Conservation (phyloP, 2,329 filamentous ascomycete species). For the Penicillium freii region DNA sequence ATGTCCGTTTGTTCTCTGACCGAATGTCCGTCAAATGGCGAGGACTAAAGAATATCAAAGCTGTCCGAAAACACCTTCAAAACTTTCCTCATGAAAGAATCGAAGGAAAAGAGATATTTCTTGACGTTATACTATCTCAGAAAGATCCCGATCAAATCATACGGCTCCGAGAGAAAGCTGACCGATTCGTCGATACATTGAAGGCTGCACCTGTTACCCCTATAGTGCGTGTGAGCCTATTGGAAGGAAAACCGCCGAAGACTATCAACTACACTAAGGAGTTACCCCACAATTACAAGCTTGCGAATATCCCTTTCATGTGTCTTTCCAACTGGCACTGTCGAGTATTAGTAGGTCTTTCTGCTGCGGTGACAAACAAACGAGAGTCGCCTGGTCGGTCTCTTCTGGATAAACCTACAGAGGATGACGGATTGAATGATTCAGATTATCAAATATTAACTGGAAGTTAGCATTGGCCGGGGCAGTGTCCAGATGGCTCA, state of each 20-base stretch:
- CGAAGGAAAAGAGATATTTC: background rate
- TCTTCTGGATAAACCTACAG: too few relatives aligned
- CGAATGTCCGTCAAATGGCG: background rate
- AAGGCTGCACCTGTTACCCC: background rate
- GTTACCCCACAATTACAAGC: background rate
- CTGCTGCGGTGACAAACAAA: too few relatives aligned
- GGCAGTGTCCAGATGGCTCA: too few relatives aligned
- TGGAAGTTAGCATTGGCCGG: too few relatives aligned
- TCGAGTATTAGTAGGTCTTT: too few relatives aligned
- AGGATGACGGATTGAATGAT: too few relatives aligned
- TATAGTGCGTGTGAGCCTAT: background rate
- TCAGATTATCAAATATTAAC: too few relatives aligned
- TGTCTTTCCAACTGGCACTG: too few relatives aligned
- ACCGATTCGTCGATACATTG: background rate
- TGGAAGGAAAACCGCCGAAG: background rate
- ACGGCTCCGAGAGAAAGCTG: background rate
- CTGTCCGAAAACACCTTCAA: background rate
- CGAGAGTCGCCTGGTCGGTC: too few relatives aligned
- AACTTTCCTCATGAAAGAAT: background rate
- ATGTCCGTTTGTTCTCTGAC: background rate
- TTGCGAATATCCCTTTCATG: background rate
- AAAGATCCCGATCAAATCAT: background rate
- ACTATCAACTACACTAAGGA: background rate
- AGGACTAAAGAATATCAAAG: background rate
- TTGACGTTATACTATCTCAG: background rate